Percentiles rank a stretch among this genome's conserved stretches.
Conservation (phyloP, 768 basidiomycete genomes). For the Leccinum incarnatum region DNA sequence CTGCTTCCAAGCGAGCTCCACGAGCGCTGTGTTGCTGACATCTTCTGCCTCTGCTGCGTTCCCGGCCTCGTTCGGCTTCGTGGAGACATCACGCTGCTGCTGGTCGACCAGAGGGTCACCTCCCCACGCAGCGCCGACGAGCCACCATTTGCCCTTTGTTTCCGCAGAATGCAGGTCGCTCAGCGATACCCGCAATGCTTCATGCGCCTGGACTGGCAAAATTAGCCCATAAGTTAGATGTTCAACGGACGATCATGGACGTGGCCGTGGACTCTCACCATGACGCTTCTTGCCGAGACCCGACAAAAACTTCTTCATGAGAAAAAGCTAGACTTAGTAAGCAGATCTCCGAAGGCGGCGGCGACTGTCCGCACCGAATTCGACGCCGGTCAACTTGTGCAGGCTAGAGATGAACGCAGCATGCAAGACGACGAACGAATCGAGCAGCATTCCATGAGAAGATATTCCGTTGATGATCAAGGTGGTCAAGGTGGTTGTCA, state of each 20-base stretch:
- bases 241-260: neutral
- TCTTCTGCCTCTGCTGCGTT: constrained; percentile 31
- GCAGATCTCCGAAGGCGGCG: neutral
- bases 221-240: neutral
- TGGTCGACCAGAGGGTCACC: constrained; percentile 87
- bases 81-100: constrained; percentile 39
- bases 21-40: constrained; percentile 41
- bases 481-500: constrained; percentile 73
- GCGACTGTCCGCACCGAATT: constrained; percentile 67
- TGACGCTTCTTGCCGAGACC: constrained; percentile 75
- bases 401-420: constrained; percentile 82
- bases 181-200: constrained; percentile 82
- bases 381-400: constrained; percentile 78
- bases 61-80: constrained; percentile 21
- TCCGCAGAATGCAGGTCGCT: constrained; percentile 82
- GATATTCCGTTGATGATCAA: constrained; percentile 80
- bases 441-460: constrained; percentile 75
- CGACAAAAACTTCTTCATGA: constrained; percentile 83
- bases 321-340: neutral
- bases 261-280: constrained; percentile 37
- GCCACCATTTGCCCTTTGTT: constrained; percentile 96
- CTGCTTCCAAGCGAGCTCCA: constrained; percentile 86
- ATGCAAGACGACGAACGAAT: constrained; percentile 87
- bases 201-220: constrained; percentile 70
- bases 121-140: constrained; percentile 94